Percentiles rank a stretch among this genome's conserved stretches.
Evolutionary conservation across 1,284 basidiomycete genomes (phyloP).

Genomic region (Abortiporus biennis): DNA sequence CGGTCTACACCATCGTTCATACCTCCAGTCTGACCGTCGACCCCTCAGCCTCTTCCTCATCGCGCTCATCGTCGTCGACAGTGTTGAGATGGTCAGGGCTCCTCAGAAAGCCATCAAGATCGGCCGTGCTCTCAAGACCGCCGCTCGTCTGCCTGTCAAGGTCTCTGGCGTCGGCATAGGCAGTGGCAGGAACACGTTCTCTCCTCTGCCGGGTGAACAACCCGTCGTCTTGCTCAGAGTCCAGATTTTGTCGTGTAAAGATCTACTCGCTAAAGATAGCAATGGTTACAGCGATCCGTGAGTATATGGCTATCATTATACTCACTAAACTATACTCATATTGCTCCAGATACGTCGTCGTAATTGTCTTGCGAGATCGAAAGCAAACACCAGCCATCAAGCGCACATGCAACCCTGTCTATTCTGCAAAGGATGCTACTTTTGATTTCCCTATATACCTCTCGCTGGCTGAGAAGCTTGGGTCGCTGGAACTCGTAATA

Average conservation of each 20-base stretch:
- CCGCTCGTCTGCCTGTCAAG: conserved; percentile 34
- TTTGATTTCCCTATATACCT: conserved; percentile 85
- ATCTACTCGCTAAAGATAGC: conserved; percentile 56
- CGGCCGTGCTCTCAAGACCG: conserved; percentile 37
- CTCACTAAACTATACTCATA: background rate
- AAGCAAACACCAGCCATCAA: conserved; percentile 78
- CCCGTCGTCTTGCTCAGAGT: conserved; percentile 62
- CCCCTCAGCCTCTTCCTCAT: background rate
- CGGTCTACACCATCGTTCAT: too few species aligned
- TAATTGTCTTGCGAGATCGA: conserved; percentile 61
- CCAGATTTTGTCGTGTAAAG: conserved; percentile 58
- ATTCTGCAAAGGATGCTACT: conserved; percentile 66
- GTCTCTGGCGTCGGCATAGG: conserved; percentile 36
- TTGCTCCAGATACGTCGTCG: conserved; percentile 59
- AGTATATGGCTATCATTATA: conserved; percentile 22
- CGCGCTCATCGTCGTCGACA: background rate
- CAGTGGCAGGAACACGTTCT: conserved; percentile 34
- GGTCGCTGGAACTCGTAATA: conserved; percentile 79
- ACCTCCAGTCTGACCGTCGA: background rate
- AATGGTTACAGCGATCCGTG: conserved; percentile 72
- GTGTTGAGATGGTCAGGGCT: conserved; percentile 16
- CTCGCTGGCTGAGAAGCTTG: conserved; percentile 66
- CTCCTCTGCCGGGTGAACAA: conserved; percentile 52
- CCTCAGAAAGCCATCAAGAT: conserved; percentile 40
- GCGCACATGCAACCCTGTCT: conserved; percentile 74